Base-by-base conservation (phyloP, 495 filamentous ascomycete genomes). In the Sordaria brevicollis region DNA sequence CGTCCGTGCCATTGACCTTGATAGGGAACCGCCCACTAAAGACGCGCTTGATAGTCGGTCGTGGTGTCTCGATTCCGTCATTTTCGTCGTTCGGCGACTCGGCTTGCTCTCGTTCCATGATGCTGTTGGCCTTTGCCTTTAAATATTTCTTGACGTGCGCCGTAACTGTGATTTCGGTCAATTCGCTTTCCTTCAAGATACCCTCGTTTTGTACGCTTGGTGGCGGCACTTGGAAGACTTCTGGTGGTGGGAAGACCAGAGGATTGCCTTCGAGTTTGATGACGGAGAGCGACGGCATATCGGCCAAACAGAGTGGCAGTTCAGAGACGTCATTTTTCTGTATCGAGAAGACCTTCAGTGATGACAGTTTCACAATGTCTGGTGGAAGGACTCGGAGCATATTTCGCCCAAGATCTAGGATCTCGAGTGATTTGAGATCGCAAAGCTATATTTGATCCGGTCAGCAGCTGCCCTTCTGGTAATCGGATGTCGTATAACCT, bases 231-330 rank as follows among this genome's bases (percentile, higher is more conserved):
- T 86, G 83, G 35, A 86, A 75, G 7, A 89, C 77, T 49, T 91
- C 86, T 69, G 81, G 83, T 25, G 90, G 89, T 1, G 90, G 90
- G 72, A 90, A 92, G 8, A 76, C 77, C 35, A 97, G 84, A 15
- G 93, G 92, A 74, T 97, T 97, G 37, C 92, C 92, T 49, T 92
- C 90, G 15, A 97, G 83, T 76, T 94, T 96, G 71, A 98, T 81
- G 72, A 95, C 90, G 70, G 92, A 91, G 31, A 98, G 84, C 66
- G 93, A 93, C 67, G 86, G 88, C 90, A 97, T 97, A 75, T 95
- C 92, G 39, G 91, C 93, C 21, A 98, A 80, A 67, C 91, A 92
- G 13, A 89, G 84, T 21, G 94, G 94, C 21, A 98, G 83, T 65
- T 91, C 87, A 69, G 91, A 88, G 75, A 98, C 92, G 68, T 88